A percentile compares a stretch with the other conserved stretches of the same genome.
Conservation (phyloP, 2,329 filamentous ascomycete genomes). For the Diaporthe sp. region DNA sequence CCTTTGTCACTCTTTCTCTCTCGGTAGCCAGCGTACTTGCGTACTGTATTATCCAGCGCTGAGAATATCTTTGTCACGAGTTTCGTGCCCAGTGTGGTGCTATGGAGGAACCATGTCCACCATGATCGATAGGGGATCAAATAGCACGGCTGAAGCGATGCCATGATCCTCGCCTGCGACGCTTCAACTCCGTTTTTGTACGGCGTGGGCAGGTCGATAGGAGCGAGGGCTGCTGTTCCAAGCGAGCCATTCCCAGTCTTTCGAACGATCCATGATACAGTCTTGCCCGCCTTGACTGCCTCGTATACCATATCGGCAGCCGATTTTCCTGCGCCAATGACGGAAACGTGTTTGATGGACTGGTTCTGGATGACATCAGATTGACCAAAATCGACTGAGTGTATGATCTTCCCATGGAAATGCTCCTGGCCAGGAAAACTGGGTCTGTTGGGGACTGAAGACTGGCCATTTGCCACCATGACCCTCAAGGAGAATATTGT, state of each 20-base stretch:
- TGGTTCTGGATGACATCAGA: not conserved
- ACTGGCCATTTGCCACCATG: not conserved
- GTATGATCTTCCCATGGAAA: not conserved
- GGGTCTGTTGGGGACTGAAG: not conserved
- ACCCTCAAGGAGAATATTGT: not conserved
- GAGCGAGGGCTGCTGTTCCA: not conserved
- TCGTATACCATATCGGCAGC: not conserved
- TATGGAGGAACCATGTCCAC: conserved; percentile 6
- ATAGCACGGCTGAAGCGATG: not conserved
- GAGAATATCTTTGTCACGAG: not conserved
- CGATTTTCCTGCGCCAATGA: not conserved
- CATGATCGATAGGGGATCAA: not conserved
- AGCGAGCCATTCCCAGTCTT: not conserved
- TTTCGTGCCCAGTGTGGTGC: not conserved
- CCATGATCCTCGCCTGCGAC: not conserved
- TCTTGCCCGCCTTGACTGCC: not conserved
- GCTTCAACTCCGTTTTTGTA: not conserved
- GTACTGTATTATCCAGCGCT: not conserved
- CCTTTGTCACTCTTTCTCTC: not conserved
- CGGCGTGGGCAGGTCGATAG: not conserved
- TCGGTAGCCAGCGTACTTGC: not conserved
- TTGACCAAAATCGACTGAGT: not conserved
- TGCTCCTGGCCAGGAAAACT: not conserved
- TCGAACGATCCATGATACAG: not conserved
- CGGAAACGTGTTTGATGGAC: not conserved